phyloP scores from a whole-genome alignment of 1,284 basidiomycete species.

The Rhodotorula sp. region DNA sequence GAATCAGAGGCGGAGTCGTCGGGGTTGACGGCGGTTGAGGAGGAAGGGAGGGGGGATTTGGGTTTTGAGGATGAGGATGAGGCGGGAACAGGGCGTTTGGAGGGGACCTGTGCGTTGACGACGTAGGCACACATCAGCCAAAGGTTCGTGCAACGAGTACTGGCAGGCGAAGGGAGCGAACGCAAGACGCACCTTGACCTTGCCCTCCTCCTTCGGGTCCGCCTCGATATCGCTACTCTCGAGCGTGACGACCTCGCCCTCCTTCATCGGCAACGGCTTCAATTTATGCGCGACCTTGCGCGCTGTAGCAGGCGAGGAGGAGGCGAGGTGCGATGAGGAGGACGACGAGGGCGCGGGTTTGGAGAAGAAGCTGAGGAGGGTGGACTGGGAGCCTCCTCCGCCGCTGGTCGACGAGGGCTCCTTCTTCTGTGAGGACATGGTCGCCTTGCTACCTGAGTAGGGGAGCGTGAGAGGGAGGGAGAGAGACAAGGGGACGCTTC shows the following conservation, averaged over 20 bases:
- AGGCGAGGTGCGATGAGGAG: conserved; percentile 7
- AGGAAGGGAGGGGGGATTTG: background rate
- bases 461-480: background rate
- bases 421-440: conserved; percentile 5
- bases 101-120: conserved; percentile 4
- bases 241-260: conserved; percentile 8
- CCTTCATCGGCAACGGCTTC: conserved; percentile 15
- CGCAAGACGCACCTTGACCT: conserved; percentile 1
- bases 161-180: background rate
- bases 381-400: conserved; percentile 45
- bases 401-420: background rate
- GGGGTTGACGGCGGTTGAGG: background rate
- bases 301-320: conserved; percentile 10
- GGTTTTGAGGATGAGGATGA: background rate
- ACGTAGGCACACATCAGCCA: too few relatives aligned
- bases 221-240: conserved; percentile 12
- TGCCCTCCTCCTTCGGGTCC: conserved; percentile 23
- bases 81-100: conserved; percentile 11
- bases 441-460: background rate
- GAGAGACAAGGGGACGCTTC: background rate
- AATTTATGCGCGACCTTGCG: conserved; percentile 1
- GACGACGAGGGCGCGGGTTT: conserved; percentile 44
- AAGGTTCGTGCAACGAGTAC: too few relatives aligned
- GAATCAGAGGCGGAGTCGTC: conserved; percentile 17
- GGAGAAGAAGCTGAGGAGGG: conserved; percentile 52